Evolutionary conservation across 2,329 filamentous ascomycete species (phyloP).

Genomic region (Periconia macrospinosa): DNA sequence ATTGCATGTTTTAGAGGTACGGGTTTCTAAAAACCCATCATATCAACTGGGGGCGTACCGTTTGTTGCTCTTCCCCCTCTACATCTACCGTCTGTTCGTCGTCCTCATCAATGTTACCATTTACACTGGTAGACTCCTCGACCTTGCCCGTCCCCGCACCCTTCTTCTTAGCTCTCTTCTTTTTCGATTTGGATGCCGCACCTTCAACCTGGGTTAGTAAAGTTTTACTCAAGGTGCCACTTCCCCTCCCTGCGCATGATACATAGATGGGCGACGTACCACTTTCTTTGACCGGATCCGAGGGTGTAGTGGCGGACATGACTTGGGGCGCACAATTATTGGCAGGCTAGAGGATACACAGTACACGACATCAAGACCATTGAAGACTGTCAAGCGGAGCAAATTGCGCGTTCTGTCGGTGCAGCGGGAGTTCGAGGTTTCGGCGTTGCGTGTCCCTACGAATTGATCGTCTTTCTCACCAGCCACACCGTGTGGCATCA

Average conservation of each 20-base stretch:
- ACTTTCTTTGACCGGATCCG: constrained; percentile 35
- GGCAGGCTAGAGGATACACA: constrained; percentile 3
- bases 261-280: constrained; percentile 28
- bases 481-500: background rate
- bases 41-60: constrained; percentile 17
- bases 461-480: background rate
- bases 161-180: constrained; percentile 47
- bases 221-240: background rate
- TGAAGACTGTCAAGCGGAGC: background rate
- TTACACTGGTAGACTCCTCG: constrained; percentile 29
- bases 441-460: background rate
- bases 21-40: background rate
- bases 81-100: constrained; percentile 20
- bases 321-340: constrained; percentile 12
- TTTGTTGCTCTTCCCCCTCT: constrained; percentile 39
- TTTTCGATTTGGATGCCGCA: constrained; percentile 39
- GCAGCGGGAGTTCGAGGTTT: background rate
- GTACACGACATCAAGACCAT: constrained; percentile 4
- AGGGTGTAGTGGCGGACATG: constrained; percentile 33
- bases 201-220: constrained; percentile 27
- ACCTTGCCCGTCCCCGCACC: constrained; percentile 22
- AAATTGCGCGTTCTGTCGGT: background rate
- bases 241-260: background rate
- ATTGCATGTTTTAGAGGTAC: background rate
- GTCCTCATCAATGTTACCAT: constrained; percentile 24